These are phyloP conservation scores for Metarhizium sp. DNA, from an alignment of 2,329 filamentous ascomycete species.

Conservation along the genomic window DNA sequence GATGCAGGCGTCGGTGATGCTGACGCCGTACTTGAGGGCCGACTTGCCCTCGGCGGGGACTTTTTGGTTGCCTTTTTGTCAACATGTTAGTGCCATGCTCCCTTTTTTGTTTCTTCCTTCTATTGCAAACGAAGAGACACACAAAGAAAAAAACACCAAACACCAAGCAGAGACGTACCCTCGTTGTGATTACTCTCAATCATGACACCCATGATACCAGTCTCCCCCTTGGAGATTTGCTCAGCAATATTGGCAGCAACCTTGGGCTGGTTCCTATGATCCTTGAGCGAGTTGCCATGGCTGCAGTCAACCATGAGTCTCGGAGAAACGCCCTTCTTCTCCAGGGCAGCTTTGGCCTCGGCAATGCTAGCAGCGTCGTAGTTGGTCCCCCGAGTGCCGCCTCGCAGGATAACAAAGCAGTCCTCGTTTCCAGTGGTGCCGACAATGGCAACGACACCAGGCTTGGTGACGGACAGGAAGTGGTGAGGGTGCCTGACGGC, in stretches of 20 bases:
- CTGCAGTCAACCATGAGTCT: constrained; percentile 97
- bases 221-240: constrained; percentile 79
- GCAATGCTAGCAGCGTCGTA: constrained; percentile 79
- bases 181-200: constrained; percentile 97
- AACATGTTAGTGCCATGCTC: neutral
- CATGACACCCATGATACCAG: constrained; percentile 93
- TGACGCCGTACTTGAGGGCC: constrained; percentile 85
- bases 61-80: constrained; percentile 68
- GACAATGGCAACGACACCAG: constrained; percentile 88
- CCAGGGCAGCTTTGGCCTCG: constrained; percentile 70
- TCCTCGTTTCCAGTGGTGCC: constrained; percentile 92
- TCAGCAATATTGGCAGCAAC: constrained; percentile 73
- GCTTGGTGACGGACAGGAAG: constrained; percentile 96
- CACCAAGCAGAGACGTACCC: constrained; percentile 40
- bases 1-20: constrained; percentile 96
- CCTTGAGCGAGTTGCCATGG: constrained; percentile 91
- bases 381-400: constrained; percentile 89
- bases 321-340: constrained; percentile 62
- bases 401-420: constrained; percentile 91
- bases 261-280: constrained; percentile 96
- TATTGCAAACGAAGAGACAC: neutral
- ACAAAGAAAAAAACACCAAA: too few relatives aligned
- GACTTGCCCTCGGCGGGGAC: constrained; percentile 78
- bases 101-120: neutral
- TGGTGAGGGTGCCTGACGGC: constrained; percentile 88